Base-by-base conservation (phyloP, 2,329 filamentous ascomycete species). In the Diaporthe longicolla region DNA sequence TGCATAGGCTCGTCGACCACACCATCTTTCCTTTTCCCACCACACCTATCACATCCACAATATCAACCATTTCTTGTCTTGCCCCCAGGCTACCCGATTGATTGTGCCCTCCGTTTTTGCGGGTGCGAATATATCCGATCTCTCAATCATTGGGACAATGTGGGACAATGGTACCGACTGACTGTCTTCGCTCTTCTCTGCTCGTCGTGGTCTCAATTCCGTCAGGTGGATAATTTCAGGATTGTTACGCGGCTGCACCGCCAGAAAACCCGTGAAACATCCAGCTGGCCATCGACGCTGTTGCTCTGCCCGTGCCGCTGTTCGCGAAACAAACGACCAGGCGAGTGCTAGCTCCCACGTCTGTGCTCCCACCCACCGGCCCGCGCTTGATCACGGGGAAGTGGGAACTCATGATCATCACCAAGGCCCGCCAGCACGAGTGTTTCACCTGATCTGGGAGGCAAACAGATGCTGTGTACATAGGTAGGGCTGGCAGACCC, bases 291-390 rank as follows among this genome's bases (percentile, higher is more conserved):
- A 26, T 26, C 63, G 13, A 54, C 45, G 48, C 21, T 37, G 24
- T 66, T n/a, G 10, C 21, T 52, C 32, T 37, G 63, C 26, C 43
- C 45, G 29, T 66, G 32, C 63, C 63, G 63, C 63, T 29, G 32
- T 40, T 68, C 48, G 63, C 63, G 48, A 68, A 68, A 68, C 48
- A 26, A 68, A 68, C 50, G n/a, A 43, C 15, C 17, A 43, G 40
- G 40, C 40, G 40, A 21, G 43, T 29, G 24, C n/a, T 24, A 40
- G 70, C 66, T 52, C 70, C 70, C 50, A 61, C 45, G 70, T 72
- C 70, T 57, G 70, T 72, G 70, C 70, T 55, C 58, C 48, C 45
- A 26, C 29, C 63, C 45, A 26, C 29, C 63, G 63, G 48, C 45
- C 63, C 63, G 45, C 45, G 45, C 15, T 26, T 40, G 63, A 40